Evolutionary conservation across 108 stramenopile genomes (phyloP).

Genomic region (Cylindrotheca fusiformis): DNA sequence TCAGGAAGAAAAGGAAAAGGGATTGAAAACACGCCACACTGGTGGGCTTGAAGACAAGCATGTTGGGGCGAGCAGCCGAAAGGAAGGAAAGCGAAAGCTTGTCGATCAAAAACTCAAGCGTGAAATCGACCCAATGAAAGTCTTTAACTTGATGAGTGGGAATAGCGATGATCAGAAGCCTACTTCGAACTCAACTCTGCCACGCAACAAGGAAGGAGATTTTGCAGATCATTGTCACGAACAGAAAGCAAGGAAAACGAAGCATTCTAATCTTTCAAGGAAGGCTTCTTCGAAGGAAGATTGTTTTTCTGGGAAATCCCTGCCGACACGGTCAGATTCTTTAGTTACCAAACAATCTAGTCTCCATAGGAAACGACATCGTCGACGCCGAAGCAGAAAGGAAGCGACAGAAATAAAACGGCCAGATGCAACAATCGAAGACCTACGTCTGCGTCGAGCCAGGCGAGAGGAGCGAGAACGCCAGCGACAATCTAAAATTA

Average conservation of each 20-base stretch:
- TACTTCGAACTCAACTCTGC: not conserved
- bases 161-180: not conserved
- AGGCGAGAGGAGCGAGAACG: conserved; percentile 28
- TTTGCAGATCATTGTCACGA: not conserved
- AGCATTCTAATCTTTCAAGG: no score
- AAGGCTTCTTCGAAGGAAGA: no score
- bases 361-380: no score
- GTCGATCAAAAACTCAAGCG: no score
- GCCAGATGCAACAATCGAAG: conserved; percentile 13
- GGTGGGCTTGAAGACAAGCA: no score
- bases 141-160: conserved; percentile 3
- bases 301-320: no score
- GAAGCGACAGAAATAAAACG: no score
- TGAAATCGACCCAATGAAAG: conserved; percentile 38
- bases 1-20: conserved; percentile 39
- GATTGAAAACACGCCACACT: no score
- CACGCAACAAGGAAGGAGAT: not conserved
- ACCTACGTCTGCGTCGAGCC: conserved; percentile 18
- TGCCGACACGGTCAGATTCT: no score
- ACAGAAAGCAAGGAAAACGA: no score
- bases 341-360: no score
- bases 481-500: conserved; percentile 11
- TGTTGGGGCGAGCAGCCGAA: not conserved
- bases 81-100: conserved; percentile 5
- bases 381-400: no score